Conservation (phyloP, 2,329 filamentous ascomycete genomes). For the Calonectria pteridis region DNA sequence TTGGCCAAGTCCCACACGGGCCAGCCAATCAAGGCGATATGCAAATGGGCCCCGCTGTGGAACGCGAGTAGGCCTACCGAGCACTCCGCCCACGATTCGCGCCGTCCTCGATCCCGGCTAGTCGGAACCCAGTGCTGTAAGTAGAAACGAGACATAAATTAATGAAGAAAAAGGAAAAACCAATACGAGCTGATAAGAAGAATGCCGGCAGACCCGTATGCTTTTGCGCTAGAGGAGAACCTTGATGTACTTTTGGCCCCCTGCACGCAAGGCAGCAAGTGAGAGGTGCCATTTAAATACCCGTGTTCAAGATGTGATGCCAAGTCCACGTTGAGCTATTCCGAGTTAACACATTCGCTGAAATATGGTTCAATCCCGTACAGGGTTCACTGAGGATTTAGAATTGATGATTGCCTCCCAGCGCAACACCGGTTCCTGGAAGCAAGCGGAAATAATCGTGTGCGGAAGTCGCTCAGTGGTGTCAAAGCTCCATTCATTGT, state of each 20-base stretch:
- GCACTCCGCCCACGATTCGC: neutral
- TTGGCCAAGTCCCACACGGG: neutral
- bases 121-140: neutral
- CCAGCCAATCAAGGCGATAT: slow-evolving; percentile 34
- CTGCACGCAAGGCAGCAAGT: neutral
- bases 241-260: neutral
- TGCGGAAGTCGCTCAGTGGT: neutral
- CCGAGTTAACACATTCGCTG: neutral
- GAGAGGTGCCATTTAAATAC: neutral
- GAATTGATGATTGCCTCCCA: neutral
- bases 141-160: neutral
- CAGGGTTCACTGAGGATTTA: neutral
- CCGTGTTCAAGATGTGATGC: neutral
- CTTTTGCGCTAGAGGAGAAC: neutral
- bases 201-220: neutral
- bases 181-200: neutral
- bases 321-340: neutral
- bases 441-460: neutral
- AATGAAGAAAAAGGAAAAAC: neutral
- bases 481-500: neutral
- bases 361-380: neutral
- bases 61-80: neutral
- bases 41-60: slow-evolving; percentile 31
- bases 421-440: neutral
- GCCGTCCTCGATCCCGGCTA: neutral